These are phyloP conservation scores for Leucocoprinus birnbaumii DNA, from an alignment of 768 basidiomycete genomes.

Conservation along the genomic window DNA sequence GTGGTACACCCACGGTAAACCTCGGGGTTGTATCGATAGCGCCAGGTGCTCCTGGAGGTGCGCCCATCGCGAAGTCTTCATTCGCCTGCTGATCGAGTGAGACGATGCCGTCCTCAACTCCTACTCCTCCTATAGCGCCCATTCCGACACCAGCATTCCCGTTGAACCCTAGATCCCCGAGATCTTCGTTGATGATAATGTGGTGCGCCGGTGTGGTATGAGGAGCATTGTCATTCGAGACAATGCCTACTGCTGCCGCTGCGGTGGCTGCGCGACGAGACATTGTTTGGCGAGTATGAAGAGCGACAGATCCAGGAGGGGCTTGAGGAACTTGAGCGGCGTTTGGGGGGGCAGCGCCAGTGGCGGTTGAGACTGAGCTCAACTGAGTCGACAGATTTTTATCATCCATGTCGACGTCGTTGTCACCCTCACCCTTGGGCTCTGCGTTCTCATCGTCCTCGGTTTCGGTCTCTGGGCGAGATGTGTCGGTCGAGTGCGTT, in stretches of 20 bases:
- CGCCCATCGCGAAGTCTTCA: constrained; percentile 88
- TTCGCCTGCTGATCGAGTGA: constrained; percentile 61
- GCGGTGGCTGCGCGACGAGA: constrained; percentile 19
- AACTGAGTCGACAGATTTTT: constrained; percentile 15
- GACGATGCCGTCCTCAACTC: constrained; percentile 76
- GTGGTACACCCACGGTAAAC: constrained; percentile 1
- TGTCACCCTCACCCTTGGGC: constrained; percentile 42
- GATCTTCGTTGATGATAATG: constrained; percentile 41
- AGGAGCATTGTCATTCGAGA: constrained; percentile 33
- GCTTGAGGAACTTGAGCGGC: constrained; percentile 25
- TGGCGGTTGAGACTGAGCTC: background rate
- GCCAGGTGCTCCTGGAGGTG: constrained; percentile 86
- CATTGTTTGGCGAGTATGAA: constrained; percentile 18
- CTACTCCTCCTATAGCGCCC: constrained; percentile 43
- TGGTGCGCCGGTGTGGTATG: constrained; percentile 26
- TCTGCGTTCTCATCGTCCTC: constrained; percentile 77
- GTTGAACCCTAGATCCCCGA: constrained; percentile 19
- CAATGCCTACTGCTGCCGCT: constrained; percentile 30
- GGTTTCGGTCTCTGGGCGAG: constrained; percentile 70
- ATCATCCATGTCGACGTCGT: constrained; percentile 41
- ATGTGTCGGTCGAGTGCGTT: constrained; percentile 38
- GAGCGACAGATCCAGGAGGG: constrained; percentile 17
- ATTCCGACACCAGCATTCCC: constrained; percentile 23
- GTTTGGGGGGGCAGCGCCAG: constrained; percentile 18
- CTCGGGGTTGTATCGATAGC: constrained; percentile 43